Evolutionary conservation across 1,284 basidiomycete species (phyloP).

Genomic region (Pseudozyma thailandica): DNA sequence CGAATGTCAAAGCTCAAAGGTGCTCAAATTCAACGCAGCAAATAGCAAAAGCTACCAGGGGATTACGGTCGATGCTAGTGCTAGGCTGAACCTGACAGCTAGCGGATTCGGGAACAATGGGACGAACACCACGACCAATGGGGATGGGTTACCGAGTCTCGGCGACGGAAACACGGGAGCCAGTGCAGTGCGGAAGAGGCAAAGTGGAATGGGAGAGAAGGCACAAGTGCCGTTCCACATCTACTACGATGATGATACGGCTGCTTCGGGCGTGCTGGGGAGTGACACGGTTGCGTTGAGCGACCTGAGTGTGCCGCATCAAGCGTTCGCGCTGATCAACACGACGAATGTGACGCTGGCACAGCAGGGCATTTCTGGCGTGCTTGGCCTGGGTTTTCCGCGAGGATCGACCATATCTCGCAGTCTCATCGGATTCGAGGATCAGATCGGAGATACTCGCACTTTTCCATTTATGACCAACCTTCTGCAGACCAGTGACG

Average conservation of each 20-base stretch:
- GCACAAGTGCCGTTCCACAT: conserved; percentile 33
- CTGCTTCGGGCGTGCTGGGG: conserved; percentile 24
- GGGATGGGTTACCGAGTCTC: neutral
- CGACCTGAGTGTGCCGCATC: conserved; percentile 19
- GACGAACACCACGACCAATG: neutral
- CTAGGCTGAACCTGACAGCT: conserved; percentile 13
- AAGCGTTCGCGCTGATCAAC: conserved; percentile 51
- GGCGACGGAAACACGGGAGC: neutral
- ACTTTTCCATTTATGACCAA: conserved; percentile 27
- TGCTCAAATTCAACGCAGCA: conserved; percentile 30
- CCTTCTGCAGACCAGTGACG: conserved; percentile 22
- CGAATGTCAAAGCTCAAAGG: conserved; percentile 10
- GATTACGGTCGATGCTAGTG: conserved; percentile 11
- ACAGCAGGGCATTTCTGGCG: conserved; percentile 68
- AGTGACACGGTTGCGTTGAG: conserved; percentile 29
- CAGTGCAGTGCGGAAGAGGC: neutral
- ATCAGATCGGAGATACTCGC: conserved; percentile 3
- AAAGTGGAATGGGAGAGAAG: conserved; percentile 3
- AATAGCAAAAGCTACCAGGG: conserved; percentile 17
- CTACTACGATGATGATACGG: conserved; percentile 25
- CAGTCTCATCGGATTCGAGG: conserved; percentile 21
- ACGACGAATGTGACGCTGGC: conserved; percentile 68
- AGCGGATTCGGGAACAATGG: conserved; percentile 11
- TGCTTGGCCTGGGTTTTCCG: conserved; percentile 69
- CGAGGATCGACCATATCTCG: conserved; percentile 48